phyloP scores from a whole-genome alignment of 768 basidiomycete species.

The Boletus eberwhitei region DNA sequence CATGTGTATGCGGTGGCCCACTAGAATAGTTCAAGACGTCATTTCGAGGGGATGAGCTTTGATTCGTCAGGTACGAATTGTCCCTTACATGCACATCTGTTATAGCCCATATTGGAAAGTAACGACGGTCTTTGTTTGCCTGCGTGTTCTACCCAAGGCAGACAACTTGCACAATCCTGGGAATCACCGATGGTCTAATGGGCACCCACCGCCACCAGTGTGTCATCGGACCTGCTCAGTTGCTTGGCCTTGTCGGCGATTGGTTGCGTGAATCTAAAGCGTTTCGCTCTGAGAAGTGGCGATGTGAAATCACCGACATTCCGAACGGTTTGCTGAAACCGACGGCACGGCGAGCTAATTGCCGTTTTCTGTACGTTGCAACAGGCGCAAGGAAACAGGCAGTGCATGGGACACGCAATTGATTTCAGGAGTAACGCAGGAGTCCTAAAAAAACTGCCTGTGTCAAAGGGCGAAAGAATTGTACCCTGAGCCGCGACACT shows the following conservation, averaged over 20 bases:
- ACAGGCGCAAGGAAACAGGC: background rate
- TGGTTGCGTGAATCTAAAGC: constrained; percentile 2
- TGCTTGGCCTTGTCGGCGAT: background rate
- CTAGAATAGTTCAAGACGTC: constrained; percentile 6
- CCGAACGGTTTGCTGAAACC: background rate
- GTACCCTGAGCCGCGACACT: constrained; percentile 1
- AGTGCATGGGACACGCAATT: background rate
- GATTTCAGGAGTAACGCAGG: background rate
- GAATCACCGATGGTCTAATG: background rate
- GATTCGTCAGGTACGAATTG: background rate
- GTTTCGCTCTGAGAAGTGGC: background rate
- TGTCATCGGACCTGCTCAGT: background rate
- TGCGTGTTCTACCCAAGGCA: background rate
- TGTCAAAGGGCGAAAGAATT: background rate
- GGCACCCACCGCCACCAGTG: too few species aligned
- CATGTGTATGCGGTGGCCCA: background rate
- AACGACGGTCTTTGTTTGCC: background rate
- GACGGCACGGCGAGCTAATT: background rate
- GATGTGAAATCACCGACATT: background rate
- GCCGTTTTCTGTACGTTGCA: background rate
- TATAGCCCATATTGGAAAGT: background rate
- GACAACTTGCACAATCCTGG: background rate
- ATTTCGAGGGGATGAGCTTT: background rate
- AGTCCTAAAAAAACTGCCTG: background rate
- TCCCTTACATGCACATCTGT: background rate